Percentiles rank a stretch among this genome's conserved stretches.
phyloP scores from a whole-genome alignment of 345 rosid genomes.

The Sisymbrium altissimum region DNA sequence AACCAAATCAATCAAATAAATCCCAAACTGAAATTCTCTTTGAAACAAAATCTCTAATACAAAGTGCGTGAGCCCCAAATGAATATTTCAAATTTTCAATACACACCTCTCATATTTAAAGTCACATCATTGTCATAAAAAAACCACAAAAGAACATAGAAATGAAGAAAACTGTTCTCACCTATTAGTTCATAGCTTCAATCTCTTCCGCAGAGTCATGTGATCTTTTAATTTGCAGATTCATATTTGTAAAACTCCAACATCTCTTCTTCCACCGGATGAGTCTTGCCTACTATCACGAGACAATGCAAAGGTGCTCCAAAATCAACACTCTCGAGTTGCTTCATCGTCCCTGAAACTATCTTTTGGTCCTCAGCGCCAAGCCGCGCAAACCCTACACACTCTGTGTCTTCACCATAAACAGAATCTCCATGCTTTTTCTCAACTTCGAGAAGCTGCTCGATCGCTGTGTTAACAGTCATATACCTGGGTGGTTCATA shows the following conservation, averaged over 20 bases:
- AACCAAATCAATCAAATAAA: neutral
- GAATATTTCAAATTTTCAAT: neutral
- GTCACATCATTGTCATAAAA: neutral
- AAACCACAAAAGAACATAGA: neutral
- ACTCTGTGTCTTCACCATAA: slow-evolving; percentile 57
- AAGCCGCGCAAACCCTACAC: slow-evolving; percentile 78
- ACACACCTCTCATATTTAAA: neutral
- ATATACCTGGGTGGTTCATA: slow-evolving; percentile 88
- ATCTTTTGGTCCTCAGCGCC: slow-evolving; percentile 86
- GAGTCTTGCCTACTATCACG: slow-evolving; percentile 72
- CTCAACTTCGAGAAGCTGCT: slow-evolving; percentile 90
- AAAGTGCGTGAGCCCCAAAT: neutral
- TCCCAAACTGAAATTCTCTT: neutral
- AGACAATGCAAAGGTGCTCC: slow-evolving; percentile 84
- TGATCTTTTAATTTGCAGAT: neutral
- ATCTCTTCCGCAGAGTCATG: neutral
- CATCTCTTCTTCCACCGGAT: slow-evolving; percentile 93
- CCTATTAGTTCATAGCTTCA: neutral
- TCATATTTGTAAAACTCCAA: slow-evolving; percentile 58
- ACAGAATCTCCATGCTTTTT: slow-evolving; percentile 55
- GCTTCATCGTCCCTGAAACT: slow-evolving; percentile 75
- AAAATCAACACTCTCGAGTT: slow-evolving; percentile 60
- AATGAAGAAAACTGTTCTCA: neutral
- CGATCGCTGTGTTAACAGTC: slow-evolving; percentile 80
- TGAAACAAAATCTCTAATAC: neutral